Evolutionary conservation across 73 alveolate species (phyloP).

Genomic region (Tetrahymena thermophila): DNA sequence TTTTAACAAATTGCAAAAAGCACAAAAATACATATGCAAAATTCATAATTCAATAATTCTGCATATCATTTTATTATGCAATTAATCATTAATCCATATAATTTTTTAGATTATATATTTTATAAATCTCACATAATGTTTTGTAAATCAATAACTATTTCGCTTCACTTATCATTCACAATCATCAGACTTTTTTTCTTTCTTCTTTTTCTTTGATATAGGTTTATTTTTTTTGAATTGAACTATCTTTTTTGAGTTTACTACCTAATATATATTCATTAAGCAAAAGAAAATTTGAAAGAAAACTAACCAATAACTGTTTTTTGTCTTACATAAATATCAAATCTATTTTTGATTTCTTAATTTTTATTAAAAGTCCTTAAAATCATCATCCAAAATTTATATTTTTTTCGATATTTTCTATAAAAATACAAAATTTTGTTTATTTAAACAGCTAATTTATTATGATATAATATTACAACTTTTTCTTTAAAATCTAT

Average conservation of each 20-base stretch:
- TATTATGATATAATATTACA: too few species aligned
- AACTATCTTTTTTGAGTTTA: too few species aligned
- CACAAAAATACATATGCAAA: background rate
- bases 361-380: too few species aligned
- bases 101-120: background rate
- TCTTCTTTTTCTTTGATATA: background rate
- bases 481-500: too few species aligned
- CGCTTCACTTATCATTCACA: background rate
- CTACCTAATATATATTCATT: background rate
- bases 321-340: background rate
- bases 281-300: too few species aligned
- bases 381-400: too few species aligned
- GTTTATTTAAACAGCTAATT: too few species aligned
- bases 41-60: background rate
- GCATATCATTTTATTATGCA: background rate
- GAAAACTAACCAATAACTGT: background rate
- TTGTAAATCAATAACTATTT: background rate
- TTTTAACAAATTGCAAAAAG: background rate
- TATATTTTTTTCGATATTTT: too few species aligned
- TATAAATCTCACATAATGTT: background rate
- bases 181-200: background rate
- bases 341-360: background rate
- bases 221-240: too few species aligned
- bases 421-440: too few species aligned
- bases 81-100: background rate